Evolutionary conservation across 2,329 filamentous ascomycete genomes (phyloP).

Genomic region (Trichoderma koningiopsis): DNA sequence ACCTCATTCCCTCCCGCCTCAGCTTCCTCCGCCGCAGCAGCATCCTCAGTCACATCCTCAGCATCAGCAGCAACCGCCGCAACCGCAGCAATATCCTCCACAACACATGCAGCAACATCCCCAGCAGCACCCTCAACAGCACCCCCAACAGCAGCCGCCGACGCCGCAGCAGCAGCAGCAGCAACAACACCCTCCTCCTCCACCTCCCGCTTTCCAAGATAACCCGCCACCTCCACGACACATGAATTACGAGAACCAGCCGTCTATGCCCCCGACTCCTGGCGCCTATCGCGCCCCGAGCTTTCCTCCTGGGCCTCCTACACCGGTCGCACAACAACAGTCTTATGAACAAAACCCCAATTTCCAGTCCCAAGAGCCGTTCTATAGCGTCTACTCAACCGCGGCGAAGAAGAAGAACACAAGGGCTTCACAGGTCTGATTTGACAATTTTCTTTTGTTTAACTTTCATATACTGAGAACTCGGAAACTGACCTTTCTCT

Average conservation of each 20-base stretch:
- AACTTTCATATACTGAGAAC: background rate
- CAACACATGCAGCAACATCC: background rate
- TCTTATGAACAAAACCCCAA: slow-evolving; percentile 42
- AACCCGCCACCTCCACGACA: slow-evolving; percentile 48
- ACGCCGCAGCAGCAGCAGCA: background rate
- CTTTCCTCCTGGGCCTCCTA: slow-evolving; percentile 46
- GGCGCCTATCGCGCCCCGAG: slow-evolving; percentile 46
- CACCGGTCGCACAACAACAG: slow-evolving; percentile 43
- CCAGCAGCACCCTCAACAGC: background rate
- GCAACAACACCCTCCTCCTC: slow-evolving; percentile 29
- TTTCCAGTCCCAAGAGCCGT: slow-evolving; percentile 40
- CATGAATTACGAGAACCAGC: slow-evolving; percentile 55
- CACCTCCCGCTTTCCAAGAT: slow-evolving; percentile 45
- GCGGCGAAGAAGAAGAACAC: slow-evolving; percentile 61
- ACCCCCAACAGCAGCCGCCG: background rate
- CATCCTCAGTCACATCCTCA: background rate
- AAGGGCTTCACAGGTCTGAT: slow-evolving; percentile 61
- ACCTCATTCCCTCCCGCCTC: slow-evolving; percentile 37
- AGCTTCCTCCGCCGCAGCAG: background rate
- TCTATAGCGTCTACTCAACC: slow-evolving; percentile 47
- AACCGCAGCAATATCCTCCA: background rate
- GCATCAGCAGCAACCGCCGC: background rate
- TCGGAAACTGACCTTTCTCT: slow-evolving; percentile 24
- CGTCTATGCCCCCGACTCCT: slow-evolving; percentile 49
- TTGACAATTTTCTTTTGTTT: background rate